A percentile compares a stretch with the other conserved stretches of the same genome.
Conservation (phyloP, 2,329 filamentous ascomycete species). For the Fulvia fulva region DNA sequence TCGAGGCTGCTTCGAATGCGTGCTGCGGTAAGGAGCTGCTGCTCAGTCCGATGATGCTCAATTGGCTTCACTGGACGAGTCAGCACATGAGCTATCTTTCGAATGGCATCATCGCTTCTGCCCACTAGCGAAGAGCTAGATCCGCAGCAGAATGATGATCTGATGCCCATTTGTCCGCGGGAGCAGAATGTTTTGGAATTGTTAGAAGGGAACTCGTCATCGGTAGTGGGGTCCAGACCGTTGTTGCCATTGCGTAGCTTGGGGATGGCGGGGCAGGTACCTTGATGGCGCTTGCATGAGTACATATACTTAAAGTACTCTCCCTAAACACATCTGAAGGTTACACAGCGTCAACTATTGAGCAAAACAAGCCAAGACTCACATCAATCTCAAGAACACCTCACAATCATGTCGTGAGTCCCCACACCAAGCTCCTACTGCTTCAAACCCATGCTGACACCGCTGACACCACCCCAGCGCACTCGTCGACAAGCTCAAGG, state of each 20-base stretch:
- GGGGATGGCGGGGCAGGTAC: neutral
- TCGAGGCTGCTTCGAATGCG: too few species aligned
- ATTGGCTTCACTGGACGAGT: too few species aligned
- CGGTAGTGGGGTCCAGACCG: neutral
- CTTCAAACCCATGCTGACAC: neutral
- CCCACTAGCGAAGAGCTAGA: neutral
- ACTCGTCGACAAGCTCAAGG: constrained; percentile 24
- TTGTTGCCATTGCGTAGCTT: neutral
- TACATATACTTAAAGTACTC: neutral
- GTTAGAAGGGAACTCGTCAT: neutral
- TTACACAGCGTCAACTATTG: neutral
- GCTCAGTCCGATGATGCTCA: too few species aligned
- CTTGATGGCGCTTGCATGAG: neutral
- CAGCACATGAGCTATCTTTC: too few species aligned
- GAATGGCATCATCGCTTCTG: neutral
- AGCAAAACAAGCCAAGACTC: neutral
- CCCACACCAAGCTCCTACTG: neutral
- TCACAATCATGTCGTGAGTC: constrained; percentile 6
- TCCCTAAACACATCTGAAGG: neutral
- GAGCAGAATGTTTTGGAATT: neutral
- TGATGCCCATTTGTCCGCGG: neutral
- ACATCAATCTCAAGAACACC: neutral
- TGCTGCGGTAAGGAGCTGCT: too few species aligned
- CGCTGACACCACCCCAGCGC: constrained; percentile 8
- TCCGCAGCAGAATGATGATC: neutral